Evolutionary conservation across 2,329 filamentous ascomycete genomes (phyloP).

Genomic region (Talaromyces funiculosus): DNA sequence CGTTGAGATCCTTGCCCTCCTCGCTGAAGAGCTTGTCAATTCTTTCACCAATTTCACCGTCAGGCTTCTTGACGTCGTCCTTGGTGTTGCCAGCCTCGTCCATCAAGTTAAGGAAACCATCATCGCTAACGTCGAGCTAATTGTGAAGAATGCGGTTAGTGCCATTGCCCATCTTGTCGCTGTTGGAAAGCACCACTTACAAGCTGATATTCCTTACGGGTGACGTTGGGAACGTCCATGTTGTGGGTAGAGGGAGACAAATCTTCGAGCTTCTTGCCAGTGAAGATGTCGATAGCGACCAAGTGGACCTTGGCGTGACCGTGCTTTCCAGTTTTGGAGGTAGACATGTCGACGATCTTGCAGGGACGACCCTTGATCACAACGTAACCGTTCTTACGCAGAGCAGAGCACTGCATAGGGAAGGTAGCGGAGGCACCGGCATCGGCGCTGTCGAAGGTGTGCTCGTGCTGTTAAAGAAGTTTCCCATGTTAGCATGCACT

Average conservation of each 20-base stretch:
- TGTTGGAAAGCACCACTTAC: constrained; percentile 53
- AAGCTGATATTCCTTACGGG: constrained; percentile 85
- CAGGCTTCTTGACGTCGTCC: constrained; percentile 91
- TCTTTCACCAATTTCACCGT: constrained; percentile 81
- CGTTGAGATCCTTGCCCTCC: constrained; percentile 89
- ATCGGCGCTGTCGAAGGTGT: constrained; percentile 88
- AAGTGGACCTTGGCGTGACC: constrained; percentile 99
- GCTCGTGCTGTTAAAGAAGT: constrained; percentile 53
- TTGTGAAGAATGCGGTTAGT: background rate
- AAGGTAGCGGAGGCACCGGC: constrained; percentile 90
- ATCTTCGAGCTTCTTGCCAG: constrained; percentile 98
- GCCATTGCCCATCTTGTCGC: background rate
- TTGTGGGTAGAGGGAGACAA: constrained; percentile 91
- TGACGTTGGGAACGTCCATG: constrained; percentile 86
- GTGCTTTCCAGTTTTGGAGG: constrained; percentile 99
- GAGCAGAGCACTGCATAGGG: constrained; percentile 99
- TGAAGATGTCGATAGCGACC: constrained; percentile 98
- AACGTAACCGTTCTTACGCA: constrained; percentile 99
- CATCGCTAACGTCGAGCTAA: constrained; percentile 87
- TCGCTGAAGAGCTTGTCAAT: constrained; percentile 72
- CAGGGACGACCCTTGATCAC: constrained; percentile 98
- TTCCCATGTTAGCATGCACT: background rate
- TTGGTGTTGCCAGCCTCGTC: constrained; percentile 77
- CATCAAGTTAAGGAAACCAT: constrained; percentile 93
- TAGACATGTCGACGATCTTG: constrained; percentile 99